Percentiles rank a stretch among this genome's conserved stretches.
These are phyloP conservation scores for Neofusicoccum kwambonambiense DNA, from an alignment of 2,329 filamentous ascomycete species.

Conservation along the genomic window DNA sequence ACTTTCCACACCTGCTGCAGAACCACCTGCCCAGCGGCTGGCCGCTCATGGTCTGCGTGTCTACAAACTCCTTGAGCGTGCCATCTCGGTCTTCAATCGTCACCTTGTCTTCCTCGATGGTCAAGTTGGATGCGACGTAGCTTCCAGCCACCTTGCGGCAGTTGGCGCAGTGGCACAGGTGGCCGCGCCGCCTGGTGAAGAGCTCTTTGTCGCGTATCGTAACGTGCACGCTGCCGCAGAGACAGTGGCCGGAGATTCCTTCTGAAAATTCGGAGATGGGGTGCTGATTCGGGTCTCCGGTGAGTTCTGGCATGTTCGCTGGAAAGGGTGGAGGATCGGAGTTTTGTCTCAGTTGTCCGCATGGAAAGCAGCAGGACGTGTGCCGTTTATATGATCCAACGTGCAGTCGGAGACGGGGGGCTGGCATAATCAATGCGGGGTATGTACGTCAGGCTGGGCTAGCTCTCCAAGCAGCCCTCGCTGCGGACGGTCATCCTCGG, in stretches of 20 bases:
- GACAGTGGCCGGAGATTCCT: constrained; percentile 42
- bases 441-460: no score
- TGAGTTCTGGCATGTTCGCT: constrained; percentile 20
- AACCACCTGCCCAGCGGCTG: constrained; percentile 47
- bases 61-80: constrained; percentile 46
- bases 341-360: no score
- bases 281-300: constrained; percentile 43
- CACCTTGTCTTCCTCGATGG: constrained; percentile 47
- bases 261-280: constrained; percentile 32
- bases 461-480: no score
- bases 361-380: no score
- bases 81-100: constrained; percentile 45
- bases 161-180: constrained; percentile 53
- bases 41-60: constrained; percentile 48
- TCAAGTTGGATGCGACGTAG: constrained; percentile 41
- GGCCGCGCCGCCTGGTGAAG: constrained; percentile 45
- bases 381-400: no score
- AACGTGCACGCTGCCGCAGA: constrained; percentile 50
- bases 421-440: no score
- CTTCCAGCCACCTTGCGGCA: constrained; percentile 52
- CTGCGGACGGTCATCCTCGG: no score
- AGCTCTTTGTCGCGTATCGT: constrained; percentile 50
- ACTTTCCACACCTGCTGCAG: constrained; percentile 47
- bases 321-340: no score
- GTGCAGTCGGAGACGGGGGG: no score